Conservation (phyloP, 2,329 filamentous ascomycete genomes). For the Lithohypha guttulata region DNA sequence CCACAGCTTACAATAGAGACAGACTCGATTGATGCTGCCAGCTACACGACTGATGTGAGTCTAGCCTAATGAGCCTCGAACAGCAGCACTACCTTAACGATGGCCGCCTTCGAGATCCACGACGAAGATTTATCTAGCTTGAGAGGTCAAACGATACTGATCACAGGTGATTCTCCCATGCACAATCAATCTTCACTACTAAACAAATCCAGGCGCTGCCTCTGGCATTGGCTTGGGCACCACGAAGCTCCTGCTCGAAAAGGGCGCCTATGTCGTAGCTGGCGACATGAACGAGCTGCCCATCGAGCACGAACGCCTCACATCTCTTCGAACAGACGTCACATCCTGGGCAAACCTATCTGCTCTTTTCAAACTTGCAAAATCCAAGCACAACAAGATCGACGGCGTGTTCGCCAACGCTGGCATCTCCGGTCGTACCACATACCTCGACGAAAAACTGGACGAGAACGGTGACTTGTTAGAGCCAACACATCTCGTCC, state of each 20-base stretch:
- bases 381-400: slow-evolving; percentile 32
- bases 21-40: no score
- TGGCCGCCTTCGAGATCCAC: slow-evolving; percentile 4
- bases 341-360: slow-evolving; percentile 6
- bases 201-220: slow-evolving; percentile 1
- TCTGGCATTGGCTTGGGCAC: slow-evolving; percentile 7
- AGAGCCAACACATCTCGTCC: slow-evolving; percentile 32
- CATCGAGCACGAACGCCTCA: slow-evolving; percentile 2
- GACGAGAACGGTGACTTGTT: slow-evolving; percentile 41
- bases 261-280: slow-evolving; percentile 1
- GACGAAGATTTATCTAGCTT: slow-evolving; percentile 3
- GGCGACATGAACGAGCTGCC: slow-evolving; percentile 6
- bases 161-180: slow-evolving; percentile 8
- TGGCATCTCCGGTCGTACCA: slow-evolving; percentile 38
- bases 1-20: no score
- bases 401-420: slow-evolving; percentile 46
- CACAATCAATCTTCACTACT: not conserved
- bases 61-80: no score
- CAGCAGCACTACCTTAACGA: no score
- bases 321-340: slow-evolving; percentile 7
- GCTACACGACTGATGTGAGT: no score
- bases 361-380: slow-evolving; percentile 15
- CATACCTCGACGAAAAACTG: slow-evolving; percentile 39
- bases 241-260: slow-evolving; percentile 6
- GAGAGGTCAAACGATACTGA: slow-evolving; percentile 2